Percentiles rank a stretch among this genome's conserved stretches.
These are phyloP conservation scores for Hypoxylon sp. DNA, from an alignment of 2,329 filamentous ascomycete species.

Conservation along the genomic window DNA sequence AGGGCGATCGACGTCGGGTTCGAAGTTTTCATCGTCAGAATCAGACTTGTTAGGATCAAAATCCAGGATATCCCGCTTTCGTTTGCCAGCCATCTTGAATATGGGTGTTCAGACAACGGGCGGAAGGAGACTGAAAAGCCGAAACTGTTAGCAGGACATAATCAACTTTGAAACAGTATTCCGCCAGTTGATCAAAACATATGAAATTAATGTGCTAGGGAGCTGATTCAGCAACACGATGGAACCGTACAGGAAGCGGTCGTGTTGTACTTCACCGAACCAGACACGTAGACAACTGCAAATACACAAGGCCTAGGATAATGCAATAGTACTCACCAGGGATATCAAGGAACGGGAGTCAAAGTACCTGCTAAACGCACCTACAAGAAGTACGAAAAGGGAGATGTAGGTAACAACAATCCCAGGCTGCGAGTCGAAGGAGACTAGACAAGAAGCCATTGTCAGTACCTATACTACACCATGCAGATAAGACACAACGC, in stretches of 20 bases:
- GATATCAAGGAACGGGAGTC: neutral
- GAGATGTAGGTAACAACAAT: neutral
- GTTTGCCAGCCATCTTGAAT: constrained; percentile 64
- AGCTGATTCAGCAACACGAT: neutral
- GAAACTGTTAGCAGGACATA: constrained; percentile 15
- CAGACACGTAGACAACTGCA: neutral
- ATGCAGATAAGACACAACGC: neutral
- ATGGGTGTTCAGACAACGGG: constrained; percentile 1
- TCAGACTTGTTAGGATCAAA: constrained; percentile 79
- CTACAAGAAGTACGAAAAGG: neutral
- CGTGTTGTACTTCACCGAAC: neutral
- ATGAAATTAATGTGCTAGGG: neutral
- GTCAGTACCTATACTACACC: constrained; percentile 13
- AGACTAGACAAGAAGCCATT: constrained; percentile 11
- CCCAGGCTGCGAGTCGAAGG: neutral
- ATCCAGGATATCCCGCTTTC: constrained; percentile 69
- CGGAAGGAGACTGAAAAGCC: constrained; percentile 8
- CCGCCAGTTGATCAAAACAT: neutral
- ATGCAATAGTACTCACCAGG: neutral
- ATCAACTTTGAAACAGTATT: neutral
- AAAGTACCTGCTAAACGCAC: neutral
- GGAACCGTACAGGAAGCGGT: neutral
- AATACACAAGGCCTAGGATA: neutral
- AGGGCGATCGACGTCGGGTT: constrained; percentile 63
- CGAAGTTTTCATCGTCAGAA: constrained; percentile 76